These are phyloP conservation scores for Aspergillus fumigatus DNA, from an alignment of 2,329 filamentous ascomycete genomes.

Conservation along the genomic window DNA sequence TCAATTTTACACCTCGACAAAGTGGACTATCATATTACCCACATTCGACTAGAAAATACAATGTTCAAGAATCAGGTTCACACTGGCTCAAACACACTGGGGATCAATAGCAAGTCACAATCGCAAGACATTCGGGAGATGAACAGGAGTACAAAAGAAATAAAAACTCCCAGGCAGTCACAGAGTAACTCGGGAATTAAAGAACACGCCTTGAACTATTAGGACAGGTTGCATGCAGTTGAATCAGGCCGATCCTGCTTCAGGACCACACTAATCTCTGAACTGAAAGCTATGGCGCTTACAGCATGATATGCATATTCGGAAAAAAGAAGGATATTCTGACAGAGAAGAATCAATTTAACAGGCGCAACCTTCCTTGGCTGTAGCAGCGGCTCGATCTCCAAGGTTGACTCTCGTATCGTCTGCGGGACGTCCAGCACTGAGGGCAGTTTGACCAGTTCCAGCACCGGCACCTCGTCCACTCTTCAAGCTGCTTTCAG, in stretches of 20 bases:
- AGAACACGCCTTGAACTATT: neutral
- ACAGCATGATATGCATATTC: neutral
- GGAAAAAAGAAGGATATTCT: neutral
- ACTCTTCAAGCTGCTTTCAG: constrained; percentile 92
- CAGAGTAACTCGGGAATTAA: neutral
- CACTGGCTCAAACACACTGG: neutral
- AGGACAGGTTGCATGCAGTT: neutral
- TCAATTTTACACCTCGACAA: neutral
- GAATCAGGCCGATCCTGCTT: neutral
- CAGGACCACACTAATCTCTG: no score
- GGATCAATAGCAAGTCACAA: neutral
- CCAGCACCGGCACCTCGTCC: constrained; percentile 66
- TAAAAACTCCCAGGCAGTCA: neutral
- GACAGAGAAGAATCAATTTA: constrained; percentile 38
- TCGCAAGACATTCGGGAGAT: neutral
- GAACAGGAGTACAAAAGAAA: neutral
- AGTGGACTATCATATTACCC: neutral
- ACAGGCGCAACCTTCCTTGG: constrained; percentile 90
- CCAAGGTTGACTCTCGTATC: constrained; percentile 75
- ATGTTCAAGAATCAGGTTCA: neutral
- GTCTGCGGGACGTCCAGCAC: constrained; percentile 40
- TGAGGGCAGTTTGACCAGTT: constrained; percentile 57
- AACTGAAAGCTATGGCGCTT: neutral
- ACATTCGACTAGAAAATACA: neutral
- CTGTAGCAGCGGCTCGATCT: constrained; percentile 65